phyloP scores from a whole-genome alignment of 2,329 filamentous ascomycete species.

The Nigrospora sphaerica region DNA sequence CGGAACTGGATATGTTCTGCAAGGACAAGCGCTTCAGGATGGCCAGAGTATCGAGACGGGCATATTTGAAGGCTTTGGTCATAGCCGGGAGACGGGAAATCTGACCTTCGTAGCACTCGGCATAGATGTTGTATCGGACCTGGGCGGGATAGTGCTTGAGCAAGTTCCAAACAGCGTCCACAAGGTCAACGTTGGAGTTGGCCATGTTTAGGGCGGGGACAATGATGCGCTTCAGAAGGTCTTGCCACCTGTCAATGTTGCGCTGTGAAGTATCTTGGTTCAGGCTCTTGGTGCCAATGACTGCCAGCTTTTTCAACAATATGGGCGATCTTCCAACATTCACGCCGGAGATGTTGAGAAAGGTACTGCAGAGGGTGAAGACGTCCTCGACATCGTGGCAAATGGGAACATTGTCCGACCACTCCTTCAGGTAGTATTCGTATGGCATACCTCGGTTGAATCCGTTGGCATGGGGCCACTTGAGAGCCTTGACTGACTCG shows the following conservation, averaged over 20 bases:
- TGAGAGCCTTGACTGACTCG: constrained; percentile 58
- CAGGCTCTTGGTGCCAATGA: constrained; percentile 74
- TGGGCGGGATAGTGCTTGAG: constrained; percentile 71
- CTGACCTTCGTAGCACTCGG: constrained; percentile 82
- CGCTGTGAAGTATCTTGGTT: constrained; percentile 58
- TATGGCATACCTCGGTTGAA: constrained; percentile 73
- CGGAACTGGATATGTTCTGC: constrained; percentile 80
- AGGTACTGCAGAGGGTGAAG: constrained; percentile 75
- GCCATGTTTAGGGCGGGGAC: constrained; percentile 83
- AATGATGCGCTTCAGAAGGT: constrained; percentile 75
- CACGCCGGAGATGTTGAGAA: constrained; percentile 80
- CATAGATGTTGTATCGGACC: constrained; percentile 80
- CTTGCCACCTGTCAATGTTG: constrained; percentile 76
- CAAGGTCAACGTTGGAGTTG: constrained; percentile 73
- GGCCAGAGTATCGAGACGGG: constrained; percentile 72
- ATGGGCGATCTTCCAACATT: constrained; percentile 80
- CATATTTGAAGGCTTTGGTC: constrained; percentile 68
- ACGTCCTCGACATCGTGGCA: constrained; percentile 89
- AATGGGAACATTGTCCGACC: constrained; percentile 86
- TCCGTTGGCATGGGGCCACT: constrained; percentile 84
- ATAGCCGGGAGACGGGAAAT: constrained; percentile 73
- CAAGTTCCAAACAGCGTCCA: constrained; percentile 81
- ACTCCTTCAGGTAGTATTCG: constrained; percentile 95
- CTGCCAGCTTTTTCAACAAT: constrained; percentile 74
- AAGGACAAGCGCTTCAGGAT: constrained; percentile 85